Base-by-base conservation (phyloP, 345 rosid species). In the Eucalyptus pauciflora region DNA sequence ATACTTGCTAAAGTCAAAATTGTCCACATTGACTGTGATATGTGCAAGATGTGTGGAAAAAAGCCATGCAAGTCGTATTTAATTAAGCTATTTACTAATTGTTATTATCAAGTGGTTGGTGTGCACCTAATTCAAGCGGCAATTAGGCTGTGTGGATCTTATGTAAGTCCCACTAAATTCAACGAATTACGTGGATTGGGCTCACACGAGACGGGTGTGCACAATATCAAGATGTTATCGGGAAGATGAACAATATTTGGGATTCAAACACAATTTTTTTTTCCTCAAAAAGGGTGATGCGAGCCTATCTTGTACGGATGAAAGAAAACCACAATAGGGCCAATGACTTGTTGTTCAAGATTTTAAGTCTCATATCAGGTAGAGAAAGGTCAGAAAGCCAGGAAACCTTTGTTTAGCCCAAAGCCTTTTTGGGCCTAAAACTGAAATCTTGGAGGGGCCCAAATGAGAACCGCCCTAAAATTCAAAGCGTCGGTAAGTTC, bases 121-220 rank as follows among this genome's bases (percentile, higher is more conserved):
- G 46, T 37, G 8, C 83, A 76, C 48, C 27, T 9, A 37, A 24
- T 45, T 76, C 27, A 10, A 76, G 8, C 0, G 14, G 27, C 27
- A 71, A 8, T 37, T 8, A 12, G 7, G 0, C 0, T 20, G 3
- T 18, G 46, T 37, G 83, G 8, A 37, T 76, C 46, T 5, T 76
- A 76, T 37, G 14, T 20, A 45, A 37, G 27, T 20, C 46, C 27
- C 27, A 41, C 13, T 76, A 13, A 37, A 20, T 37, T 76, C 83
- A 10, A 37, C 14, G 25, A 71, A 33, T 33, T 33, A 5, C 4
- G 4, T 33, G 3, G 14, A 33, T 20, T 37, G 6, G 79, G 13
- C 79, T 31, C 41, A 31, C 79, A 69, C 5, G 24, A 69, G 24
- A 37, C 5, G 7, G 7, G 0, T 10, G 83, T 37, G 13, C 43